Percentiles rank a stretch among this genome's conserved stretches.
Evolutionary conservation across 1,284 basidiomycete genomes (phyloP).

Genomic region (Microbotryomycetes sp.): DNA sequence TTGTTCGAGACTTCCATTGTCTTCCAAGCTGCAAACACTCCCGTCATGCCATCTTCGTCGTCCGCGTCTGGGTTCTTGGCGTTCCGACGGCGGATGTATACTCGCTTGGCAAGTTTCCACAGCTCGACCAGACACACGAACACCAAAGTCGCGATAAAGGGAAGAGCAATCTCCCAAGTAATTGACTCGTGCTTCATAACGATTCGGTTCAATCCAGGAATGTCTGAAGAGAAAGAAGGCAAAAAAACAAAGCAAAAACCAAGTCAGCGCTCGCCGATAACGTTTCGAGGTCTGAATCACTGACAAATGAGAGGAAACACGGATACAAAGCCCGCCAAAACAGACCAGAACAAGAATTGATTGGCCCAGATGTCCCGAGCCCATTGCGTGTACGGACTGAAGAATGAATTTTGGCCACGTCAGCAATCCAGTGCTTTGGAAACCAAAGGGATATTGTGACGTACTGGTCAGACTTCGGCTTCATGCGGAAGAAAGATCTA

Average conservation of each 20-base stretch:
- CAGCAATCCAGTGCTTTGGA: neutral
- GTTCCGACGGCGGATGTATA: constrained; percentile 14
- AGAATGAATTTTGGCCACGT: no score
- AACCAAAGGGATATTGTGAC: constrained; percentile 47
- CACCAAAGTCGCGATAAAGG: constrained; percentile 13
- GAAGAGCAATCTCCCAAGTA: constrained; percentile 19
- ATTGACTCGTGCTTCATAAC: constrained; percentile 20
- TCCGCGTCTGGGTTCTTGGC: constrained; percentile 10
- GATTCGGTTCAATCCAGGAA: constrained; percentile 11
- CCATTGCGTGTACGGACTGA: constrained; percentile 19
- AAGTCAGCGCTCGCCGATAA: neutral
- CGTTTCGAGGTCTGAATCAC: neutral
- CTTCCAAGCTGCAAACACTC: constrained; percentile 21
- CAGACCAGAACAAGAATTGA: constrained; percentile 41
- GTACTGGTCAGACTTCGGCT: constrained; percentile 30
- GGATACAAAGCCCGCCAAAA: constrained; percentile 47
- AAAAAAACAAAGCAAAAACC: no score
- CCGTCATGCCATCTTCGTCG: constrained; percentile 1
- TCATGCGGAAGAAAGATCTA: constrained; percentile 40
- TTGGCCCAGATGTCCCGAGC: constrained; percentile 20
- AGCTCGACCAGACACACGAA: constrained; percentile 19
- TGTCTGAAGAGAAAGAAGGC: constrained; percentile 2
- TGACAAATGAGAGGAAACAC: constrained; percentile 48
- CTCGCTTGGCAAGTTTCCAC: constrained; percentile 28
- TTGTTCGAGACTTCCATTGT: constrained; percentile 6